Base-by-base conservation (phyloP, 2,329 filamentous ascomycete genomes). In the Claviceps africana region DNA sequence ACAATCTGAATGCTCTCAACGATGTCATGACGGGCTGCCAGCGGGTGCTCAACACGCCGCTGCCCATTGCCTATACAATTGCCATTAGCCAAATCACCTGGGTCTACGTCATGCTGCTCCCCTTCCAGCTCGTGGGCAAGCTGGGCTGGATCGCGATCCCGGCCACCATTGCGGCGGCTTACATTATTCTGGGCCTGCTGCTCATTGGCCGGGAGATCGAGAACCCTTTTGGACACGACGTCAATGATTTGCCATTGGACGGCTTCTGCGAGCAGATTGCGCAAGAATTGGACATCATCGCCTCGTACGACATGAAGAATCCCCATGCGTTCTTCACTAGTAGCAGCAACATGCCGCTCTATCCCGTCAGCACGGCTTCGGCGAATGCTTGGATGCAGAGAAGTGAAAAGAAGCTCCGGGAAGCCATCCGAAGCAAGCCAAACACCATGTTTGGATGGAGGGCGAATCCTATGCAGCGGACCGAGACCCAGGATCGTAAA, bases 41-140 rank as follows among this genome's bases (percentile, higher is more conserved):
- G 62, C 83, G 88, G 56, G 82, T 94, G 21, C 78, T 91, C 33
- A 86, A 84, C 65, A 94, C 88, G 0, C 88, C 88, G 1, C 77
- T 94, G 0, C 88, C 88, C 2, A 77, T 88, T 52, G 88, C 87
- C 47, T 94, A 94, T 71, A 81, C 79, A 57, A 93, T 94, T 60
- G 81, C 86, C 60, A 90, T 93, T 64, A 82, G 83, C 21, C 88
- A 94, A 65, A 91, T 93, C 62, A 88, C 88, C 33, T 90, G 86
- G 81, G 78, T 89, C 50, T 94, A 93, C 68, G 82, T 93, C 51
- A 70, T 88, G 59, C 75, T 88, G 33, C 76, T 94, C 1, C 88
- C 88, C 6, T 93, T 93, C 74, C 88, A 94, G 69, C 79, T 94
- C 7, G 78, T 79, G 62, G 62, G 65, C 0, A 64, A 68, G 3